Evolutionary conservation across 106 monocot genomes (phyloP).

Genomic region (Vanilla planifolia): DNA sequence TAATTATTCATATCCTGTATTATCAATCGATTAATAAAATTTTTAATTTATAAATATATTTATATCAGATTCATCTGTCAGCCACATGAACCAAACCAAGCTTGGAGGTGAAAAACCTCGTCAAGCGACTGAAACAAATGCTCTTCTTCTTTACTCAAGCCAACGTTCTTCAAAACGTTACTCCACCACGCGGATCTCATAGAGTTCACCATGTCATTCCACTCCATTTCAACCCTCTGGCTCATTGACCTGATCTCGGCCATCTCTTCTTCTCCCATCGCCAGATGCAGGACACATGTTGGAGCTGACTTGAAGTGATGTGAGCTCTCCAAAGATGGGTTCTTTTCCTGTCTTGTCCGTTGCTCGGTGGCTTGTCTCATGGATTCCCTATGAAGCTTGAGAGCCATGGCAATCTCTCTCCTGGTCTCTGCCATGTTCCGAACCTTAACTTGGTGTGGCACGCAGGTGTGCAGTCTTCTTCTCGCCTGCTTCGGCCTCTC

Average conservation of each 20-base stretch:
- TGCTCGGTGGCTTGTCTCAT: slow-evolving; percentile 72
- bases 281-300: slow-evolving; percentile 29
- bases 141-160: too few relatives aligned
- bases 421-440: slow-evolving; percentile 91
- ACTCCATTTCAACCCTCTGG: slow-evolving; percentile 72
- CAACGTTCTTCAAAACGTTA: too few relatives aligned
- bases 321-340: slow-evolving; percentile 2
- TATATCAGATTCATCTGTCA: too few relatives aligned
- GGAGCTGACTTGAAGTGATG: too few relatives aligned
- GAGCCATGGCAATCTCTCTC: slow-evolving; percentile 83
- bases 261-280: slow-evolving; percentile 70
- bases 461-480: slow-evolving; percentile 64
- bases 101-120: too few relatives aligned
- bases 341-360: slow-evolving; percentile 34
- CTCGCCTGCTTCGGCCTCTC: slow-evolving; percentile 57
- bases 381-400: slow-evolving; percentile 77
- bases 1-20: too few relatives aligned
- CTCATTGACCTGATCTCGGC: slow-evolving; percentile 49
- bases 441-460: slow-evolving; percentile 61
- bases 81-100: too few relatives aligned
- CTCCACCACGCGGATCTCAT: too few relatives aligned
- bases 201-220: slow-evolving; percentile 41
- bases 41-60: too few relatives aligned
- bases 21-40: too few relatives aligned
- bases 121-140: too few relatives aligned